Base-by-base conservation (phyloP, 2,329 filamentous ascomycete genomes). In the Cercospora sesami region DNA sequence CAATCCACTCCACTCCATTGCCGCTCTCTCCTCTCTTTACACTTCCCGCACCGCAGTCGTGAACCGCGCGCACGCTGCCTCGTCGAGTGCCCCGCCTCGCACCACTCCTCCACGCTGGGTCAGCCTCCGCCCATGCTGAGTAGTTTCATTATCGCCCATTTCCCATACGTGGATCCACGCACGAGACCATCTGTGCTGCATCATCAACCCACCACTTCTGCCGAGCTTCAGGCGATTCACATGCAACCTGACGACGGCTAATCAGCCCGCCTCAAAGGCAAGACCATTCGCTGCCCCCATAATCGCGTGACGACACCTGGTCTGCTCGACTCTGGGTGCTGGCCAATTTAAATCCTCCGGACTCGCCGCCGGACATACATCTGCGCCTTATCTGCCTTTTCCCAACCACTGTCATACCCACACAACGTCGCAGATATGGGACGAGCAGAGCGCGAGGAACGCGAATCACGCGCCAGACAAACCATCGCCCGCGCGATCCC, bases 401-500 rank as follows among this genome's bases (percentile, higher is more conserved):
- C 33, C 62, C 36, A 36, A 58, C 21, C 30, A 59, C 33, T 23
- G 18, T 30, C 51, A 14, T 9, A n/a, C 14, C 42, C 60, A 53
- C 60, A 59, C 59, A 63, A 42, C 60, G 65, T 30, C 28, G 28
- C 36, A 10, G 60, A 51, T 60, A 73, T 73, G 72, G 68, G 69
- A 48, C 69, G 69, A 59, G 71, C 69, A 62, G 70, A 71, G 55
- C 74, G 76, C 31, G 69, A 65, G 18, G 73, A 73, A 61, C 71
- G 75, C 16, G 71, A 75, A 42, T 71, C 67, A 66, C 71, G 74
- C 72, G 76, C 76, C n/a, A 85, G 84, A 63, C 80, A 84, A 8
- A 88, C 87, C 2, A 77, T 89, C 68, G 88, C 89, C 76, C 85
- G 85, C 73, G 80, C 82, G n/a, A 84, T 90, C 10, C 88, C 88